These are phyloP conservation scores for Tolypocladium sp. DNA, from an alignment of 2,329 filamentous ascomycete species.

Conservation along the genomic window DNA sequence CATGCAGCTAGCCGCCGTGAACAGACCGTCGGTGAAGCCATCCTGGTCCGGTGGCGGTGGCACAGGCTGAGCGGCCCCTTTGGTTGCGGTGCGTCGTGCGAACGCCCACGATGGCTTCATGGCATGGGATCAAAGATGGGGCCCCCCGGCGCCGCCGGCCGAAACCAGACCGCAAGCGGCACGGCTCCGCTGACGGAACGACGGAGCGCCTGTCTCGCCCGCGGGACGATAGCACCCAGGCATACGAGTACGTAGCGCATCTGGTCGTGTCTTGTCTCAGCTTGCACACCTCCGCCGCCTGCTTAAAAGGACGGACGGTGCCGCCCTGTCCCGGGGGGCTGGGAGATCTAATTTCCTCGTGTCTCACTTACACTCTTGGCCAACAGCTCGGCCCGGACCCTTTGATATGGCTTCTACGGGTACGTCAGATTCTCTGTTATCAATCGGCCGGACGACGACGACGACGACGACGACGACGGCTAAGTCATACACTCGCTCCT, in stretches of 20 bases:
- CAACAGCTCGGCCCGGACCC: background rate
- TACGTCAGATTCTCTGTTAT: too few relatives aligned
- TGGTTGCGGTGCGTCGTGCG: background rate
- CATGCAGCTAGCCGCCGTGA: constrained; percentile 11
- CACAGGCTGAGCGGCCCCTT: constrained; percentile 1
- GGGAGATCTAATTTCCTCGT: constrained; percentile 3
- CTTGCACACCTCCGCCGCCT: background rate
- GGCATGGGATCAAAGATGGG: background rate
- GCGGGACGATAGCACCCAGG: background rate
- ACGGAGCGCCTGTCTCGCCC: background rate
- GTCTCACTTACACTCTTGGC: background rate
- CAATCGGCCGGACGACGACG: constrained; percentile 1
- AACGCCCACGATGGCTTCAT: constrained; percentile 1
- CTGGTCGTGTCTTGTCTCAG: background rate
- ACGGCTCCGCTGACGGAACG: background rate
- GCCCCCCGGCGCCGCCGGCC: background rate
- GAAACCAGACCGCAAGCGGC: background rate
- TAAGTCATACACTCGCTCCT: background rate
- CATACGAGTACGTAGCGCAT: background rate
- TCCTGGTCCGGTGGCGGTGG: constrained; percentile 2
- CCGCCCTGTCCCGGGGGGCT: background rate
- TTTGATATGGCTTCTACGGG: background rate
- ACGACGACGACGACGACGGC: constrained; percentile 1
- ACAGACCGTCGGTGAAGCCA: constrained; percentile 12
- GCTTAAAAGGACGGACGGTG: background rate